A percentile compares a stretch with the other conserved stretches of the same genome.
These are phyloP conservation scores for Candolleomyces aberdarensis DNA, from an alignment of 768 basidiomycete species.

Conservation along the genomic window DNA sequence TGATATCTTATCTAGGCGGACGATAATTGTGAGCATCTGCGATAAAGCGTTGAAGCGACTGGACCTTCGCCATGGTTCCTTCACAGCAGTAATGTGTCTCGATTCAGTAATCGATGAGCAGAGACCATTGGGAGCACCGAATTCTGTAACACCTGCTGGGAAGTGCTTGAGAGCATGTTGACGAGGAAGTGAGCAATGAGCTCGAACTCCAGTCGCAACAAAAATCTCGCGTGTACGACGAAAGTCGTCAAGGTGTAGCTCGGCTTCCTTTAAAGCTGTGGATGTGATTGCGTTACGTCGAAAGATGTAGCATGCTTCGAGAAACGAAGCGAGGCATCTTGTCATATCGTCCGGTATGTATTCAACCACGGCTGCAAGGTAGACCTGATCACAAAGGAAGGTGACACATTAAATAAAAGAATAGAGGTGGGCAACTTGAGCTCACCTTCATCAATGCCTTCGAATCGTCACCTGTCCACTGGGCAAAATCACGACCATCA, in stretches of 20 bases:
- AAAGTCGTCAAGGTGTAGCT: neutral
- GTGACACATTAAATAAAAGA: no score
- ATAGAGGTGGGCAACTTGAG: no score
- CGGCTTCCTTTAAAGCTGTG: constrained; percentile 6
- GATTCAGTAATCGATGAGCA: constrained; percentile 34
- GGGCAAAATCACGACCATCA: constrained; percentile 20
- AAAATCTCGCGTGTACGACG: constrained; percentile 23
- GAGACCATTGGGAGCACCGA: constrained; percentile 23
- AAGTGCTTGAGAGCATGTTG: constrained; percentile 25
- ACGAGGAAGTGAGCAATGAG: constrained; percentile 15
- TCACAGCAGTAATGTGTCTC: constrained; percentile 29
- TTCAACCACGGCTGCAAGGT: constrained; percentile 22
- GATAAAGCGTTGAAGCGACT: constrained; percentile 26
- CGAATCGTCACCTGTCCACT: constrained; percentile 31
- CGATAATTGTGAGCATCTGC: constrained; percentile 34
- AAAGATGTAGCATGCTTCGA: constrained; percentile 26
- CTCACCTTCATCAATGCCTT: constrained; percentile 33
- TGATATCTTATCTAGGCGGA: constrained; percentile 26
- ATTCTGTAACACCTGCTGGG: constrained; percentile 8
- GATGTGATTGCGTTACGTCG: constrained; percentile 17
- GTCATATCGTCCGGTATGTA: constrained; percentile 25
- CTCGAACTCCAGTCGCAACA: constrained; percentile 9
- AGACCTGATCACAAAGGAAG: constrained; percentile 15
- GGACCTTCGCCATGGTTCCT: constrained; percentile 31
- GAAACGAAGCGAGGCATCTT: constrained; percentile 19